These are phyloP conservation scores for Hyaloscypha finlandica DNA, from an alignment of 495 filamentous ascomycete species.

Conservation along the genomic window DNA sequence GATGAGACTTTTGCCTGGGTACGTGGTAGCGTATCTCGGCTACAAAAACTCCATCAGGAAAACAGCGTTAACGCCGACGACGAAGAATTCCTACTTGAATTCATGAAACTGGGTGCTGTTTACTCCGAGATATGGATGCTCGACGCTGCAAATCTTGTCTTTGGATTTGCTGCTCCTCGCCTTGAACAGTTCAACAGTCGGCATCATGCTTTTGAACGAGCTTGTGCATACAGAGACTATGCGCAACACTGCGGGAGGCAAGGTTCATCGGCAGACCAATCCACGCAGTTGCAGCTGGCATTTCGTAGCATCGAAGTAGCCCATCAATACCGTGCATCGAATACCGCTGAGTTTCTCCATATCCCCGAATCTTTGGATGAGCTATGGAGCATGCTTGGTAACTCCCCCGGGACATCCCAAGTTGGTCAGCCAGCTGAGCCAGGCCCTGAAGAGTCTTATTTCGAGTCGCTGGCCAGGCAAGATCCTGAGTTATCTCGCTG, in stretches of 20 bases:
- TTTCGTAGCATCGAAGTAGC: background rate
- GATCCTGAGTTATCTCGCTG: background rate
- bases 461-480: background rate
- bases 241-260: background rate
- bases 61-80: background rate
- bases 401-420: background rate
- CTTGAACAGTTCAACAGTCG: background rate
- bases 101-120: background rate
- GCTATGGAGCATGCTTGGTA: no score
- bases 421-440: no score
- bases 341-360: no score
- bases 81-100: background rate
- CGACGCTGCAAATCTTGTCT: background rate
- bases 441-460: background rate
- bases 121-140: background rate
- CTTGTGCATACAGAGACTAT: background rate
- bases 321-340: no score
- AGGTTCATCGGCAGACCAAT: background rate
- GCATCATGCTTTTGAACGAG: background rate
- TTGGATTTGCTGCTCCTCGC: background rate
- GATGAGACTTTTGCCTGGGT: background rate
- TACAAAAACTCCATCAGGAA: background rate
- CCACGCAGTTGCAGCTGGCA: background rate
- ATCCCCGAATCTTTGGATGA: no score
- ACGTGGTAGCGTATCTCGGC: background rate